Evolutionary conservation across 495 filamentous ascomycete genomes (phyloP).

Genomic region (Xylaria venustula): DNA sequence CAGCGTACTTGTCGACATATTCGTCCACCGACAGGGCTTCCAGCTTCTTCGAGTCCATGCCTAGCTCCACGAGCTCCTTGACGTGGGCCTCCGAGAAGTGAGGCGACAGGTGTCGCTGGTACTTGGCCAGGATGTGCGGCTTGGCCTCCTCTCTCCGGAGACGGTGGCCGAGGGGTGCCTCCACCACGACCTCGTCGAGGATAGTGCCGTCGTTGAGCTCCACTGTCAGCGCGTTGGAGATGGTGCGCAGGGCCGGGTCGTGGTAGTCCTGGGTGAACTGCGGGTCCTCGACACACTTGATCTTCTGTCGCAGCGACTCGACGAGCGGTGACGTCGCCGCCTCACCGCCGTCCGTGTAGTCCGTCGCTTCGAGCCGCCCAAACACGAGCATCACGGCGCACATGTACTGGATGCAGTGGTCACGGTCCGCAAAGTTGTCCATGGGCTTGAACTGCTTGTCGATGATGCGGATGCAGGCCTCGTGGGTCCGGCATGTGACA

Average conservation of each 20-base stretch:
- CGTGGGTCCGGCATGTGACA: constrained; percentile 92
- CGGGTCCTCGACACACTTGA: constrained; percentile 92
- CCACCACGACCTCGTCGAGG: constrained; percentile 86
- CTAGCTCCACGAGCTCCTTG: constrained; percentile 73
- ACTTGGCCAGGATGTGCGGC: constrained; percentile 92
- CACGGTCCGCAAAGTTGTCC: constrained; percentile 99
- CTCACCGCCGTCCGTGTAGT: constrained; percentile 89
- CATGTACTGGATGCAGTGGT: constrained; percentile 99
- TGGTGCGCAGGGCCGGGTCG: constrained; percentile 85
- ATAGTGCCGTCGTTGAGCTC: constrained; percentile 93
- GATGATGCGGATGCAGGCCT: constrained; percentile 97
- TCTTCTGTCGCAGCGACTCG: constrained; percentile 85
- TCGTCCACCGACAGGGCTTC: constrained; percentile 81
- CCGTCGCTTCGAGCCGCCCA: constrained; percentile 83
- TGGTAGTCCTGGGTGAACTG: constrained; percentile 95
- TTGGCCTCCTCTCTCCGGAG: constrained; percentile 94
- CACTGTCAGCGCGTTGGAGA: constrained; percentile 92
- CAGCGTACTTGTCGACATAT: constrained; percentile 90
- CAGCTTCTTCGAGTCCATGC: constrained; percentile 67
- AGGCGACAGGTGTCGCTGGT: constrained; percentile 82
- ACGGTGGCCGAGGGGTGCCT: constrained; percentile 92
- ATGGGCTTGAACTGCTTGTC: constrained; percentile 99
- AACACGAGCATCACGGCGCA: constrained; percentile 91
- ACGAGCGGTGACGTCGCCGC: constrained; percentile 87
- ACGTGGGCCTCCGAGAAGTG: constrained; percentile 77